A percentile compares a stretch with the other conserved stretches of the same genome.
phyloP scores from a whole-genome alignment of 345 rosid species.

The Populus davidiana region DNA sequence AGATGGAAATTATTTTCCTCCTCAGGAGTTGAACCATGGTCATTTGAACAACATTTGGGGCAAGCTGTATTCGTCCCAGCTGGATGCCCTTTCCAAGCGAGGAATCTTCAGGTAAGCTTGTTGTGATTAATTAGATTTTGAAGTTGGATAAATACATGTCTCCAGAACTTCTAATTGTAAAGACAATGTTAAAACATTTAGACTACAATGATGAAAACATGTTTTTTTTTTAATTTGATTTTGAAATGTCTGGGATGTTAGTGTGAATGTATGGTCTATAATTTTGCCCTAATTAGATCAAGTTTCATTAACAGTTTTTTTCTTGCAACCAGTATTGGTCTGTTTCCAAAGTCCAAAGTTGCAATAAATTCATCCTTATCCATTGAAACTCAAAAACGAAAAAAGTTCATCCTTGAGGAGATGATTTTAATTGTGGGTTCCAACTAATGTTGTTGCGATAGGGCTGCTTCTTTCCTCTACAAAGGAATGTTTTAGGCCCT shows the following conservation, averaged over 20 bases:
- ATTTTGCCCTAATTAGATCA: background rate
- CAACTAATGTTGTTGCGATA: background rate
- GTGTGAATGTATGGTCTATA: background rate
- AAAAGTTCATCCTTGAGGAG: background rate
- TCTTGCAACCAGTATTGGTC: background rate
- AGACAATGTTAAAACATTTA: slow-evolving; percentile 1
- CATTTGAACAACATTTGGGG: slow-evolving; percentile 73
- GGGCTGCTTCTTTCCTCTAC: background rate
- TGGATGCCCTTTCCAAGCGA: slow-evolving; percentile 88
- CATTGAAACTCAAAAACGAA: background rate
- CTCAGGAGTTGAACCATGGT: slow-evolving; percentile 93
- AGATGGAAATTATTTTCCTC: background rate
- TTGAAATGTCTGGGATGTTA: slow-evolving; percentile 2
- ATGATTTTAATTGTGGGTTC: background rate
- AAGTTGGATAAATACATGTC: background rate
- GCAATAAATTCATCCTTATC: background rate
- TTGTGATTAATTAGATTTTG: slow-evolving; percentile 7
- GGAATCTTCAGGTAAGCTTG: slow-evolving; percentile 63
- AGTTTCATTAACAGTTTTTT: background rate
- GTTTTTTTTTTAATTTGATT: background rate
- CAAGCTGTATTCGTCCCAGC: slow-evolving; percentile 91
- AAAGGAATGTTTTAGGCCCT: background rate
- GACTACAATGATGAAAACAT: background rate
- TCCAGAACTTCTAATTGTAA: background rate
- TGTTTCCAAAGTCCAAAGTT: background rate